Conservation (phyloP, 495 filamentous ascomycete species). For the Annulohypoxylon bovei region DNA sequence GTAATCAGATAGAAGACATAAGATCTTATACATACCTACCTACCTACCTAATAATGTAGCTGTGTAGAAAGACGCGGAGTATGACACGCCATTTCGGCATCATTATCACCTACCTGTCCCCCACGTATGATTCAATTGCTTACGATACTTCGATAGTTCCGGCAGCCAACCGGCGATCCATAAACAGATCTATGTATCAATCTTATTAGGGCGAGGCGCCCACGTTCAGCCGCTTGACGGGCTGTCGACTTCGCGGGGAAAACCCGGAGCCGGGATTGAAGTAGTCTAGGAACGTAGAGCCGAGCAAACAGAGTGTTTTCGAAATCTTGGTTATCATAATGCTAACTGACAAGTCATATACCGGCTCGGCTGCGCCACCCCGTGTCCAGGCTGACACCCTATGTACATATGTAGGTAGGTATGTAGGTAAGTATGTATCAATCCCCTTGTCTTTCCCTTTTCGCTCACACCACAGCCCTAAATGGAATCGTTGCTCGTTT, state of each 20-base stretch:
- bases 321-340: slow-evolving; percentile 39
- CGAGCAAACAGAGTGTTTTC: slow-evolving; percentile 45
- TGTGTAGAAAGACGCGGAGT: slow-evolving; percentile 9
- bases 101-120: slow-evolving; percentile 31
- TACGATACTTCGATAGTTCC: slow-evolving; percentile 27
- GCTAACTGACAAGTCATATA: slow-evolving; percentile 44
- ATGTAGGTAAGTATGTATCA: too few relatives aligned
- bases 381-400: slow-evolving; percentile 18
- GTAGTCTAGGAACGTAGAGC: slow-evolving; percentile 34
- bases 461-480: slow-evolving; percentile 25
- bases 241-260: slow-evolving; percentile 43
- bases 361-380: slow-evolving; percentile 35
- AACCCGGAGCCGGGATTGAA: slow-evolving; percentile 42
- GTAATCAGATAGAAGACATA: slow-evolving; percentile 16
- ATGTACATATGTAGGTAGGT: slow-evolving; percentile 1
- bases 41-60: too few relatives aligned
- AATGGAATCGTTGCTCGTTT: slow-evolving; percentile 23
- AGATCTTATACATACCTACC: slow-evolving; percentile 23
- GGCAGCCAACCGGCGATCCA: slow-evolving; percentile 35
- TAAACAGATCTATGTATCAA: slow-evolving; percentile 34
- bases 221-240: slow-evolving; percentile 40
- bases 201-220: slow-evolving; percentile 23
- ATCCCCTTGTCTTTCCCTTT: slow-evolving; percentile 24
- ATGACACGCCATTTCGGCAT: slow-evolving; percentile 35
- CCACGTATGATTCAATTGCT: slow-evolving; percentile 39